Conservation (phyloP, 495 filamentous ascomycete genomes). For the Haplographium delicatum region DNA sequence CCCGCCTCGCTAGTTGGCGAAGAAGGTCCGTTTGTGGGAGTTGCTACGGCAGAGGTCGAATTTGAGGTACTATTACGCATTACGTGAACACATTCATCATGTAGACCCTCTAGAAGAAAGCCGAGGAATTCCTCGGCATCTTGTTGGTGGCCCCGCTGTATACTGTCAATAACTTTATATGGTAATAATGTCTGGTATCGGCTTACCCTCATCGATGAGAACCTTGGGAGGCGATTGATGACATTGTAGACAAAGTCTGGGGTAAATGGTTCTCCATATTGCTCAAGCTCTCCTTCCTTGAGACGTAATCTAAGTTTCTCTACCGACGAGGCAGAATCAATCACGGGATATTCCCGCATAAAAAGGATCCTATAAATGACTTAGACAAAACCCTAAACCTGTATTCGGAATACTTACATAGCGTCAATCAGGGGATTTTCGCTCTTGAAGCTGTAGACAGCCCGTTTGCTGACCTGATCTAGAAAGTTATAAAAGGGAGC, state of each 20-base stretch:
- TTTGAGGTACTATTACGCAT: constrained; percentile 49
- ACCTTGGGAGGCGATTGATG: constrained; percentile 77
- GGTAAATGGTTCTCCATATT: constrained; percentile 85
- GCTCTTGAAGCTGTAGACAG: constrained; percentile 86
- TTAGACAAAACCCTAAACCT: constrained; percentile 17
- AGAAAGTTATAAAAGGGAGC: constrained; percentile 92
- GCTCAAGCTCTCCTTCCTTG: constrained; percentile 77
- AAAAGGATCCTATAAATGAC: constrained; percentile 75
- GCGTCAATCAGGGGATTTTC: constrained; percentile 91
- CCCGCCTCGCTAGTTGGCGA: constrained; percentile 33
- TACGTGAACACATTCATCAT: constrained; percentile 82
- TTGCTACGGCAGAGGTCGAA: constrained; percentile 35
- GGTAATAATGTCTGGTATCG: constrained; percentile 18
- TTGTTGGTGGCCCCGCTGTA: constrained; percentile 81
- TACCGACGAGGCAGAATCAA: constrained; percentile 69
- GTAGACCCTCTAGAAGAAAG: constrained; percentile 85
- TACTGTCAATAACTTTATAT: background rate
- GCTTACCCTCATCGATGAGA: constrained; percentile 72
- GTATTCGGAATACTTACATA: constrained; percentile 55
- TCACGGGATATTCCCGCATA: constrained; percentile 84
- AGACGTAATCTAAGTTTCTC: constrained; percentile 68
- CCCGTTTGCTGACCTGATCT: constrained; percentile 77
- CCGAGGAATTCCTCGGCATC: constrained; percentile 97
- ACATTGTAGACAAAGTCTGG: constrained; percentile 95
- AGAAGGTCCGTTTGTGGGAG: constrained; percentile 29